Evolutionary conservation across 1,139 yeast genomes (phyloP).

Genomic region (Arxiozyma slooffiae): DNA sequence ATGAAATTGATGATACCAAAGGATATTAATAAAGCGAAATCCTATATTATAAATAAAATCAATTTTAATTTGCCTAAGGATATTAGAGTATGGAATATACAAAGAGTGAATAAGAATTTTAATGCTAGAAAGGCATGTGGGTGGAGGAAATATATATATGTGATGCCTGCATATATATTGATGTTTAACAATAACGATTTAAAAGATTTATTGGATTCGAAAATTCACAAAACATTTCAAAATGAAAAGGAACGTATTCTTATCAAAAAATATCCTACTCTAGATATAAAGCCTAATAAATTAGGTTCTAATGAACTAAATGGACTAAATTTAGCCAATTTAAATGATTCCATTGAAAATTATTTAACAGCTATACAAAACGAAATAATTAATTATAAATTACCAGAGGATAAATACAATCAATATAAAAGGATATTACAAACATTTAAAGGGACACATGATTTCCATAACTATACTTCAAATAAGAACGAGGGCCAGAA

Average conservation of each 20-base stretch:
- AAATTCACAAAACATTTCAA: background rate
- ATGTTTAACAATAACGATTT: background rate
- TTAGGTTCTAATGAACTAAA: background rate
- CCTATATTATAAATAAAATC: conserved; percentile 34
- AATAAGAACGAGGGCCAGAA: conserved; percentile 61
- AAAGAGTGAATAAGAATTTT: conserved; percentile 6
- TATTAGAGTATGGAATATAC: conserved; percentile 7
- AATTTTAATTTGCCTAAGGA: conserved; percentile 39
- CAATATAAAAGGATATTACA: conserved; percentile 21
- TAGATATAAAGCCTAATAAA: background rate
- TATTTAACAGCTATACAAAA: background rate
- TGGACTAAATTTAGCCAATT: background rate
- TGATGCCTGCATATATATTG: conserved; percentile 6
- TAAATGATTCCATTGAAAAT: background rate
- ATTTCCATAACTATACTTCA: conserved; percentile 81
- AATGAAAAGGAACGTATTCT: background rate
- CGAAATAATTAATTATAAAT: background rate
- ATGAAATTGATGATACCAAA: conserved; percentile 64
- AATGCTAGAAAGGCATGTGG: conserved; percentile 5
- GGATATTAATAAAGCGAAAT: conserved; percentile 48
- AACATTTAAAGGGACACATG: conserved; percentile 69
- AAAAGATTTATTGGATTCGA: background rate
- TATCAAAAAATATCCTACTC: background rate
- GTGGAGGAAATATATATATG: conserved; percentile 8
- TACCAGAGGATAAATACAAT: background rate